Evolutionary conservation across 2,329 filamentous ascomycete genomes (phyloP).

Genomic region (Trichophyton mentagrophytes): DNA sequence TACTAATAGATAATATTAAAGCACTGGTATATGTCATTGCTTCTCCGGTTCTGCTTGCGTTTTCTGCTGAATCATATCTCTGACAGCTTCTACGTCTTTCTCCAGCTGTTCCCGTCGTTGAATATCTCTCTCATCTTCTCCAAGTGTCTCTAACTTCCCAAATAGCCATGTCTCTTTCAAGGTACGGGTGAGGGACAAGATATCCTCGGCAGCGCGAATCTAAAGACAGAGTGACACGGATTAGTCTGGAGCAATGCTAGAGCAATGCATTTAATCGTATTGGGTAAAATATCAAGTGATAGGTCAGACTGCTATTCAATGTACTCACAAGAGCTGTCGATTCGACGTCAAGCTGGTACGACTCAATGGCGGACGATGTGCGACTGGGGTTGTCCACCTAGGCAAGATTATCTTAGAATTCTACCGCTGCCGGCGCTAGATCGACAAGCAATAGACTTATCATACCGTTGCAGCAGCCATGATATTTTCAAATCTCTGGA

Average conservation of each 20-base stretch:
- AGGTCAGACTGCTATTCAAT: too few species aligned
- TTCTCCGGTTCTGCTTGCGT: constrained; percentile 15
- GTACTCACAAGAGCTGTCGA: constrained; percentile 43
- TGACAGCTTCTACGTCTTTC: constrained; percentile 36
- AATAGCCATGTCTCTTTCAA: constrained; percentile 58
- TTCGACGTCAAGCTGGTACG: constrained; percentile 47
- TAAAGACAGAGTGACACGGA: constrained; percentile 15
- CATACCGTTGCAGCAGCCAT: constrained; percentile 41
- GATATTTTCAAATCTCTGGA: constrained; percentile 45
- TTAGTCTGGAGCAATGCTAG: neutral
- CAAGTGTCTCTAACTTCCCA: constrained; percentile 48
- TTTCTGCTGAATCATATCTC: constrained; percentile 30
- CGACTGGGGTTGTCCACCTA: constrained; percentile 41
- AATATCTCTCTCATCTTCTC: constrained; percentile 29
- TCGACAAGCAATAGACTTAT: neutral
- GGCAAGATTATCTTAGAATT: neutral
- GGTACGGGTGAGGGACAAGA: constrained; percentile 46
- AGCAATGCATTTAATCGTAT: neutral
- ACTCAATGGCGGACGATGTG: constrained; percentile 43
- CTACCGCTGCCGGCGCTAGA: neutral
- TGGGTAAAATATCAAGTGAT: neutral
- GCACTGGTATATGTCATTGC: neutral
- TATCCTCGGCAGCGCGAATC: constrained; percentile 51
- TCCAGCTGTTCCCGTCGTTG: constrained; percentile 35
- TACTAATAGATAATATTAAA: neutral